Base-by-base conservation (phyloP, 306 rosid species). In the Spatholobus suberectus region DNA sequence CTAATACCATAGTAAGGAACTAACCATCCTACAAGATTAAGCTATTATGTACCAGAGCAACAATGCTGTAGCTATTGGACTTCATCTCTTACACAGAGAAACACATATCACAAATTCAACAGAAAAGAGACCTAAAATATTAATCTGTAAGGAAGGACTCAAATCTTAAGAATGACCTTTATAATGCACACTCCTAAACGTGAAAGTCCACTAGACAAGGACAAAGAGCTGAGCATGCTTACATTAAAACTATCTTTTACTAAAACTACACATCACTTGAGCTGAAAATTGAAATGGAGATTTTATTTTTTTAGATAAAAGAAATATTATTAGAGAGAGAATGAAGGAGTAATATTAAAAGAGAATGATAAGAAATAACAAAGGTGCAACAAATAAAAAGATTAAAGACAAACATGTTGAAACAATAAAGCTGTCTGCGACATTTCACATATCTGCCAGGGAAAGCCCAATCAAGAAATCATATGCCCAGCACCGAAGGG, bases 21-120 rank as follows among this genome's bases (percentile, higher is more conserved):
- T 34, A 3, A 12, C 34, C 55, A 47, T 81, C 52, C 73, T 46
- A 70, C 46, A 49, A 73, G 32, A 49, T 49, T 81, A 51, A 73
- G 43, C 80, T 65, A 75, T 58, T 73, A 27, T 34, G 44, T 32
- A 27, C 17, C 37, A 44, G 41, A 32, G 38, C 21, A 73, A 73
- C 35, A 46, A 27, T 73, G 41, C 1, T 47, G 11, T 34, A 62
- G 61, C 70, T 70, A 70, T 70, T 57, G 37, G 38, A 59, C 5
- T 59, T 38, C 67, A 35, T 49, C 68, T 55, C 35, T n/a, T 51
- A 17, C 21, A 51, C 75, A 81, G 44, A 49, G n/a, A 10, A 46
- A 46, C 52, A 44, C 34, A 63, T 61, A 44, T 73, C 52, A 61
- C 79, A 73, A 63, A 49, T 32, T 70, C 37, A 21, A 71, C 15